phyloP scores from a whole-genome alignment of 2,329 filamentous ascomycete species.

The Fusarium sp. region DNA sequence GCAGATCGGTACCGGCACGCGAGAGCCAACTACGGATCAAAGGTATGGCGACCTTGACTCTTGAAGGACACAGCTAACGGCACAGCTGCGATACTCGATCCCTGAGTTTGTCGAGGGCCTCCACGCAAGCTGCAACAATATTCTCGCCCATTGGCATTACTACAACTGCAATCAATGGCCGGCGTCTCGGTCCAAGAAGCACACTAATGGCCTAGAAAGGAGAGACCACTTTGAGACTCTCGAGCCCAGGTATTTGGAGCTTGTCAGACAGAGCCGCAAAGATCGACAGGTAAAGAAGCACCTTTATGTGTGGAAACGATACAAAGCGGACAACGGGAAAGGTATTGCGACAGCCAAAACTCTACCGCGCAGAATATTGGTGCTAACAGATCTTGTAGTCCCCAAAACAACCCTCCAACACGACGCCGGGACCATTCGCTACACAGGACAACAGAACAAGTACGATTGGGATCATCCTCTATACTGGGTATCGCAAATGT shows the following conservation, averaged over 20 bases:
- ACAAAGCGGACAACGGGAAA: constrained; percentile 42
- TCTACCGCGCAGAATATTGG: not conserved
- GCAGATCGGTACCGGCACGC: constrained; percentile 59
- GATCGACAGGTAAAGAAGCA: constrained; percentile 42
- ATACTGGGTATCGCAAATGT: constrained; percentile 62
- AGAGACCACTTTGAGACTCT: constrained; percentile 50
- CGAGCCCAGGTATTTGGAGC: constrained; percentile 48
- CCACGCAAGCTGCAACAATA: constrained; percentile 60
- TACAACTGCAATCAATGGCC: constrained; percentile 56
- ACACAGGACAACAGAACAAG: constrained; percentile 43
- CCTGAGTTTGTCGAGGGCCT: constrained; percentile 57
- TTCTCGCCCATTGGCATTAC: constrained; percentile 65
- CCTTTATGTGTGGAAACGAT: constrained; percentile 44
- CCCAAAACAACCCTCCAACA: not conserved
- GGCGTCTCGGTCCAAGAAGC: constrained; percentile 42
- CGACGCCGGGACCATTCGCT: constrained; percentile 9
- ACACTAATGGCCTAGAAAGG: constrained; percentile 17
- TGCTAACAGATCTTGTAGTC: constrained; percentile 25
- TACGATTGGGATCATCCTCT: constrained; percentile 57
- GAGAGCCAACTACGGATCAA: constrained; percentile 52
- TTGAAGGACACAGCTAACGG: not conserved
- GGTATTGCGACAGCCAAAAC: constrained; percentile 10
- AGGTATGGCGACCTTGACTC: constrained; percentile 12
- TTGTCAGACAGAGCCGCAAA: constrained; percentile 50
- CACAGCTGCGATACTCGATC: constrained; percentile 55